These are phyloP conservation scores for Nannochloropsis oceanica DNA, from an alignment of 108 stramenopile genomes.

Conservation along the genomic window DNA sequence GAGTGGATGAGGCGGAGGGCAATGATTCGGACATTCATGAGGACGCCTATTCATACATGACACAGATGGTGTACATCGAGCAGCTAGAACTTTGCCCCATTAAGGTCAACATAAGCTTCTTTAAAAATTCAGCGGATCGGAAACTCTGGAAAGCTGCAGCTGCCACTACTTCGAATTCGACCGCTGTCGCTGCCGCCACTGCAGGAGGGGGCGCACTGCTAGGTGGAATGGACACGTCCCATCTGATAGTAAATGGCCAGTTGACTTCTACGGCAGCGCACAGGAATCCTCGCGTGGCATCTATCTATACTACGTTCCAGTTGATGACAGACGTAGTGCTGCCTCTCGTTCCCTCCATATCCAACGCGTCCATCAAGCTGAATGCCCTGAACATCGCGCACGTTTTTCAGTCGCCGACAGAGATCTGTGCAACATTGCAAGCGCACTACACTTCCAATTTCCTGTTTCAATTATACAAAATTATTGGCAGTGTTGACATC, in stretches of 20 bases:
- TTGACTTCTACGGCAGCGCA: background rate
- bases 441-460: conserved; percentile 57
- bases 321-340: background rate
- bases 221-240: conserved; percentile 11
- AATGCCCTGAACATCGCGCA: conserved; percentile 60
- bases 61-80: conserved; percentile 21
- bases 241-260: background rate
- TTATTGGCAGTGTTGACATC: conserved; percentile 80
- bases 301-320: background rate
- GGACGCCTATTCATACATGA: conserved; percentile 11
- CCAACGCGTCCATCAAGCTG: conserved; percentile 60
- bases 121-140: conserved; percentile 25
- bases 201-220: conserved; percentile 6
- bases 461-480: conserved; percentile 78
- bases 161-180: background rate
- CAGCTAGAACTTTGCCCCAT: conserved; percentile 22
- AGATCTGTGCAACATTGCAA: conserved; percentile 50
- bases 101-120: conserved; percentile 34
- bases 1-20: background rate
- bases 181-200: conserved; percentile 8
- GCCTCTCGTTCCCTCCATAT: background rate
- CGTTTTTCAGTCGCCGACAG: conserved; percentile 45
- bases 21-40: background rate
- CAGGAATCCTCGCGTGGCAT: background rate
- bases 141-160: background rate